Percentiles rank a stretch among this genome's conserved stretches.
Evolutionary conservation across 208 protist species (phyloP).

Genomic region (Acanthamoeba royreba): DNA sequence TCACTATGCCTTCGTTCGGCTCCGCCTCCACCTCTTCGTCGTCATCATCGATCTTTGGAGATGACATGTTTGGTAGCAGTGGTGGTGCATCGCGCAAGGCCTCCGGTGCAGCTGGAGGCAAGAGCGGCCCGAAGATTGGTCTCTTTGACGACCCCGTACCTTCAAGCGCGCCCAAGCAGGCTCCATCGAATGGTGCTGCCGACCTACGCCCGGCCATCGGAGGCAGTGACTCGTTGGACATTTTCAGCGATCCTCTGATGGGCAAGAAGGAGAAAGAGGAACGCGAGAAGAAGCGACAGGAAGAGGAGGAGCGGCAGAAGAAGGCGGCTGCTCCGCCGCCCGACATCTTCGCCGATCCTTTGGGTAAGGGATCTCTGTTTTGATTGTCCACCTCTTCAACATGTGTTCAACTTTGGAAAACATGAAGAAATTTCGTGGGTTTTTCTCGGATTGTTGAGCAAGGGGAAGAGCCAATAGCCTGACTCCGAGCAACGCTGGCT

Average conservation of each 20-base stretch:
- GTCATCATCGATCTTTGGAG: not conserved
- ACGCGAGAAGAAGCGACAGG: not conserved
- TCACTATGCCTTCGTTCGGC: not conserved
- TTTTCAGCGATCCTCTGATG: constrained; percentile 6
- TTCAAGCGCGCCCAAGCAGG: not conserved
- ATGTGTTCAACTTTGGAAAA: too few relatives aligned
- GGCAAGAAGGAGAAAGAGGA: constrained; percentile 8
- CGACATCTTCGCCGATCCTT: not conserved
- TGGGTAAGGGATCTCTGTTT: too few relatives aligned
- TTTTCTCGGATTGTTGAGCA: too few relatives aligned
- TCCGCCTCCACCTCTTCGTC: too few relatives aligned
- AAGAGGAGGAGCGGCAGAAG: not conserved
- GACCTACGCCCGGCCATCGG: not conserved
- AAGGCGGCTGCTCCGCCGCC: not conserved
- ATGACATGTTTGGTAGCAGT: not conserved
- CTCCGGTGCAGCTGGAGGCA: not conserved
- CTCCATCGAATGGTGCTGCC: not conserved
- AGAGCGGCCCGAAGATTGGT: not conserved
- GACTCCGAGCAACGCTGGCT: too few relatives aligned
- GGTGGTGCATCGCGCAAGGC: not conserved
- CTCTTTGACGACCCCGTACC: not conserved
- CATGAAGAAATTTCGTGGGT: too few relatives aligned
- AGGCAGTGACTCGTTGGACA: not conserved
- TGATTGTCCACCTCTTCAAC: too few relatives aligned
- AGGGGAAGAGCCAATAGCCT: too few relatives aligned